Evolutionary conservation across 176 grass and related monocot genomes (phyloP).

Genomic region (Rhynchospora tenuis): DNA sequence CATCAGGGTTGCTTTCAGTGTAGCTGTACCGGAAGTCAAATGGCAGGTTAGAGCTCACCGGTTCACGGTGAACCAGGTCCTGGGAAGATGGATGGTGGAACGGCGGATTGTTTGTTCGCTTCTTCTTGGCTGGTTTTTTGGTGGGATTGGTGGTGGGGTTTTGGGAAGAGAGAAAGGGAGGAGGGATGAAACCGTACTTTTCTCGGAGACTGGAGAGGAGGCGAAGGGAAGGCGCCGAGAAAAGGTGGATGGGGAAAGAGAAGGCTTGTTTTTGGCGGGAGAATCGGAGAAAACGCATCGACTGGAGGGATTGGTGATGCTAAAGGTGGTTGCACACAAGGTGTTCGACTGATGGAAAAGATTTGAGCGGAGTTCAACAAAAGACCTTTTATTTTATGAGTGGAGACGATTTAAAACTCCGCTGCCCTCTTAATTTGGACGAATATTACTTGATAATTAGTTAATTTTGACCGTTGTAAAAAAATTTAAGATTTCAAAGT

Average conservation of each 20-base stretch:
- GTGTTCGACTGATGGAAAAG: too few species aligned
- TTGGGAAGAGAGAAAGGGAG: constrained; percentile 31
- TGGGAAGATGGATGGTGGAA: constrained; percentile 50
- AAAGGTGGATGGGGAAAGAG: constrained; percentile 4
- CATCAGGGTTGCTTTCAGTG: constrained; percentile 53
- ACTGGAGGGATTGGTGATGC: not conserved
- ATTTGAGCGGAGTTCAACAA: too few species aligned
- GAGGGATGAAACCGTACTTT: constrained; percentile 66
- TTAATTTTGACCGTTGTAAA: too few species aligned
- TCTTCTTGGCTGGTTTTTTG: constrained; percentile 28
- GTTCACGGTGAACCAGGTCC: constrained; percentile 30
- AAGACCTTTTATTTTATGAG: too few species aligned
- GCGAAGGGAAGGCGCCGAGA: not conserved
- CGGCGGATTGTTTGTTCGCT: constrained; percentile 40
- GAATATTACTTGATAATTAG: too few species aligned
- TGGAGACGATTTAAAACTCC: too few species aligned
- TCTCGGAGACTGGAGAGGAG: constrained; percentile 41
- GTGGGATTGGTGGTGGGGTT: constrained; percentile 1
- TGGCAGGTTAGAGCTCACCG: constrained; percentile 52
- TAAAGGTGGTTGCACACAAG: too few species aligned
- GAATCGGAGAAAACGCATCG: constrained; percentile 18
- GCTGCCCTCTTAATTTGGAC: too few species aligned
- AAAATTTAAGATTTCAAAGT: too few species aligned
- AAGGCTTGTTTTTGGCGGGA: constrained; percentile 31
- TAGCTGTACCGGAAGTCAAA: constrained; percentile 97